Base-by-base conservation (phyloP, 192 early-diverging fungal genomes). In the Linderina pennispora region DNA sequence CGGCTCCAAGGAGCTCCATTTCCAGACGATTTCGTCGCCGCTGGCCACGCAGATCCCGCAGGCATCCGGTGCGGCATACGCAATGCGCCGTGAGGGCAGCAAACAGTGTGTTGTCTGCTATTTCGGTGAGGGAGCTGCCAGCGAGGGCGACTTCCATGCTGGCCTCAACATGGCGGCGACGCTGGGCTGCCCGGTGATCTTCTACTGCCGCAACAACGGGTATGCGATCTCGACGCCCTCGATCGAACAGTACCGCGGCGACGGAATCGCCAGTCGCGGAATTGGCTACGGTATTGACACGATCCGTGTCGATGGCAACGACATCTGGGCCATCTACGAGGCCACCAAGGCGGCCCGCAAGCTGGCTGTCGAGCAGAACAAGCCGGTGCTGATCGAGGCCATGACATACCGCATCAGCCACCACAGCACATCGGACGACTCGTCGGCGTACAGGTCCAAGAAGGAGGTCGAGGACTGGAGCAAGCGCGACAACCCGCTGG, bases 271-370 rank as follows among this genome's bases (percentile, higher is more conserved):
- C 21, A 81, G 77, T 26, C 83, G 93, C 32, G 96, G 94, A 26
- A 84, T 91, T 39, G 96, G 96, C 4, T 99, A 99, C 58, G 96
- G 96, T n/a, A 96, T 99, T 50, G 87, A 91, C 69, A 94, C 92
- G 4, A 89, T 97, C 50, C 85, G 96, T 18, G 91, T 97, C 13
- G 96, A 99, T 52, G 96, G 96, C 45, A 99, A 99, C 77, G 96
- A 99, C 60, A 83, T 92, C 17, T 86, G 94, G 90, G 94, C 94
- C 4, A 89, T 95, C n/a, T 97, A 96, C 59, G 91, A 90, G 46
- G 92, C 86, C 3, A 88, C 87, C 5, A 80, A 81, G 50, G 84
- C 83, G 20, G 94, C 96, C 3, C 77, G 93, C 43, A 65, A 84
- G 40, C 80, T 91, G 15, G 89, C 88, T 1, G 79, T 95, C 24